These are phyloP conservation scores for Naganishia sp. DNA, from an alignment of 1,284 basidiomycete species.

Conservation along the genomic window DNA sequence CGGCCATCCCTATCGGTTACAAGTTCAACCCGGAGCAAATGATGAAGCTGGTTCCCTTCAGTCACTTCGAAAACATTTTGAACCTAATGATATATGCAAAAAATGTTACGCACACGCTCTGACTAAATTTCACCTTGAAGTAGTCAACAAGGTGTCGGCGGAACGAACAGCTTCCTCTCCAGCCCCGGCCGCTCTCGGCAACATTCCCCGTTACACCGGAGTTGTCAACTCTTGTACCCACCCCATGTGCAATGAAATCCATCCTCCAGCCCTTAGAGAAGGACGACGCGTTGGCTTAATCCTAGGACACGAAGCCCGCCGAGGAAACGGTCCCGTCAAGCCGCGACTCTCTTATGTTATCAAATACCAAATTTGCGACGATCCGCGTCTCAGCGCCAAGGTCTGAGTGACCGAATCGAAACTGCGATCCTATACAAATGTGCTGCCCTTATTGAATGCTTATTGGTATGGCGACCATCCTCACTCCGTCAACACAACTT, in stretches of 20 bases:
- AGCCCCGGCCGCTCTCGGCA: not conserved
- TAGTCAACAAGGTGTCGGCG: not conserved
- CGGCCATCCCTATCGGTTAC: not conserved
- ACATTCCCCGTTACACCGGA: not conserved
- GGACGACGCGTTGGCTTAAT: not conserved
- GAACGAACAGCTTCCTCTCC: not conserved
- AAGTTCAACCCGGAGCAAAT: not conserved
- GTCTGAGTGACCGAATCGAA: not conserved
- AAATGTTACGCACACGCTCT: slow-evolving; percentile 1
- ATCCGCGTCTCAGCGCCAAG: not conserved
- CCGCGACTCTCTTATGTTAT: slow-evolving; percentile 1
- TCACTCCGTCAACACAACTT: slow-evolving; percentile 3
- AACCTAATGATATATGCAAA: not conserved
- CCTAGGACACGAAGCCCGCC: slow-evolving; percentile 1
- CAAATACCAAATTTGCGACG: not conserved
- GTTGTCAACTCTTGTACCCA: not conserved
- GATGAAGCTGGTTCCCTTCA: not conserved
- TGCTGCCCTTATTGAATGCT: not conserved
- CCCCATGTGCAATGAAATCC: not conserved
- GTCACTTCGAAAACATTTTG: not conserved
- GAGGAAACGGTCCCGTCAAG: not conserved
- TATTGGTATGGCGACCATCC: slow-evolving; percentile 8
- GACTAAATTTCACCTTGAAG: not conserved
- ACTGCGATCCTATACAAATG: not conserved
- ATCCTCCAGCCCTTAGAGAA: not conserved